These are phyloP conservation scores for Pseudogymnoascus sp. DNA, from an alignment of 2,329 filamentous ascomycete genomes.

Conservation along the genomic window DNA sequence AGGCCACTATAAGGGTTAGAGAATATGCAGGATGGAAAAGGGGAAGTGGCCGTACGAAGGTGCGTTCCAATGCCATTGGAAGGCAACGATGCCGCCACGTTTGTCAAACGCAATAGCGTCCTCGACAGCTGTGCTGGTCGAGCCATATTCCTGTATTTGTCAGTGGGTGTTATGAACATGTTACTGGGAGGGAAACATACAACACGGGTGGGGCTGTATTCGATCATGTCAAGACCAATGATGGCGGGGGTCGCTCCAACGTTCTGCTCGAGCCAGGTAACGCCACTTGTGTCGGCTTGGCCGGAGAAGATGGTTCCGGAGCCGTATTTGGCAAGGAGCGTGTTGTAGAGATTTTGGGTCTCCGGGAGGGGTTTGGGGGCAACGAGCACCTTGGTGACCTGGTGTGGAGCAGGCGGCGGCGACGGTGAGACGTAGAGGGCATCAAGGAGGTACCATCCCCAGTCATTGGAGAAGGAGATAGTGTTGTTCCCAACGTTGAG, in stretches of 20 bases:
- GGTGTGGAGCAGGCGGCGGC: conserved; percentile 31
- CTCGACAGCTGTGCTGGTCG: conserved; percentile 36
- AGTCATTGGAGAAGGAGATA: conserved; percentile 40
- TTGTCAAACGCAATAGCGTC: conserved; percentile 38
- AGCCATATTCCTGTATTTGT: conserved; percentile 23
- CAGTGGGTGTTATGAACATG: not conserved
- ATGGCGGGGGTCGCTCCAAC: conserved; percentile 42
- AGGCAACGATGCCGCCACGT: conserved; percentile 39
- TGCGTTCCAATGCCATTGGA: conserved; percentile 44
- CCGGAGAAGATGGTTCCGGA: conserved; percentile 32
- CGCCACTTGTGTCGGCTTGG: conserved; percentile 38
- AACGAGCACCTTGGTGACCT: conserved; percentile 33
- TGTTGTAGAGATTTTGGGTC: conserved; percentile 15
- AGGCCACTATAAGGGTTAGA: conserved; percentile 27
- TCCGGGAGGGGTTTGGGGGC: conserved; percentile 26
- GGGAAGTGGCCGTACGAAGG: conserved; percentile 23
- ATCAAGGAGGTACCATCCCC: conserved; percentile 44
- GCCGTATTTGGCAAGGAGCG: conserved; percentile 14
- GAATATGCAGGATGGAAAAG: conserved; percentile 12
- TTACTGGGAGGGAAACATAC: conserved; percentile 22
- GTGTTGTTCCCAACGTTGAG: conserved; percentile 38
- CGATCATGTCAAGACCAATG: conserved; percentile 40
- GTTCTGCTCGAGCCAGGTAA: conserved; percentile 38
- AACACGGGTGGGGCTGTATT: conserved; percentile 41
- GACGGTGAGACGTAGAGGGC: conserved; percentile 34